phyloP scores from a whole-genome alignment of 2,329 filamentous ascomycete genomes.

The Claviceps maximensis region DNA sequence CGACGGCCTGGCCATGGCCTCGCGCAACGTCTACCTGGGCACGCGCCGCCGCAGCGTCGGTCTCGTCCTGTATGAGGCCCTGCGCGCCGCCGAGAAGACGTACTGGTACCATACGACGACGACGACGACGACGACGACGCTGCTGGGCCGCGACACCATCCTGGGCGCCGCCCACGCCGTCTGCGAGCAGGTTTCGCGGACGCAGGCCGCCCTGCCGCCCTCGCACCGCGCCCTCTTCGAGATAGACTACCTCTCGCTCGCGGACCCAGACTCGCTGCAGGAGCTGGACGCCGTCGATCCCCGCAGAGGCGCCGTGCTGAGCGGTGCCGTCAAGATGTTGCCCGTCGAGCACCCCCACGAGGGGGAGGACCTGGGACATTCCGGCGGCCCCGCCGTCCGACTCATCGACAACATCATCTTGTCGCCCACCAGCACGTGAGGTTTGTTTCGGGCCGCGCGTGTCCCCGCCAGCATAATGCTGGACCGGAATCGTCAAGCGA shows the following conservation, averaged over 20 bases:
- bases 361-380: constrained; percentile 63
- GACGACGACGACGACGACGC: constrained; percentile 12
- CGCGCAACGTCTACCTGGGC: constrained; percentile 86
- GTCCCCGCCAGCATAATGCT: too few relatives aligned
- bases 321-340: constrained; percentile 81
- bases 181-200: constrained; percentile 36
- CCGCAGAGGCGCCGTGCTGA: constrained; percentile 64
- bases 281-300: constrained; percentile 63
- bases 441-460: neutral
- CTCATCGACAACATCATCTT: constrained; percentile 90
- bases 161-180: constrained; percentile 56
- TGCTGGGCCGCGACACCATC: constrained; percentile 48
- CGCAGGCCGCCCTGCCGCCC: constrained; percentile 48
- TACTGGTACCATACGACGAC: constrained; percentile 34
- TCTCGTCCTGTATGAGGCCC: constrained; percentile 54
- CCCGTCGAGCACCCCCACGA: constrained; percentile 57
- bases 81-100: constrained; percentile 55
- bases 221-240: constrained; percentile 58
- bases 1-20: constrained; percentile 83
- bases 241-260: constrained; percentile 84
- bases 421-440: too few relatives aligned
- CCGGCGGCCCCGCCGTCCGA: constrained; percentile 61
- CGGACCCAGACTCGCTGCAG: constrained; percentile 70
- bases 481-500: too few relatives aligned
- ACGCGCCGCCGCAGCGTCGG: constrained; percentile 57